These are phyloP conservation scores for Amylostereum areolatum DNA, from an alignment of 1,284 basidiomycete genomes.

Conservation along the genomic window DNA sequence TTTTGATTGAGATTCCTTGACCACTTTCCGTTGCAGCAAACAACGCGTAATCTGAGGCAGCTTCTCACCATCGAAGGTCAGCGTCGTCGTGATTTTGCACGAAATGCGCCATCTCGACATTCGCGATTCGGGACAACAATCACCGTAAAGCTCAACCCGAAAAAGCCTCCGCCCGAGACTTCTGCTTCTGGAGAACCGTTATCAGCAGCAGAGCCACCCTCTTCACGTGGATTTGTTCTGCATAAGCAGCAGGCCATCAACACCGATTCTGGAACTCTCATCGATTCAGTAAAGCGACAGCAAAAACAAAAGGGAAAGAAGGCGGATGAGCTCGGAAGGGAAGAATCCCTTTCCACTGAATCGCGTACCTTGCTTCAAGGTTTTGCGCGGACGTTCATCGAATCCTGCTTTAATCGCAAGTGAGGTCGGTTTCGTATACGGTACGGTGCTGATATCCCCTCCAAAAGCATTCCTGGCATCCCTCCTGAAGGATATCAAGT, in stretches of 20 bases:
- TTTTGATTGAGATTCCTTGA: conserved; percentile 2
- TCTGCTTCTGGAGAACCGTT: background rate
- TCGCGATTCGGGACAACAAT: conserved; percentile 93
- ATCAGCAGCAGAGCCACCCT: conserved; percentile 33
- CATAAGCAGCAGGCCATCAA: conserved; percentile 81
- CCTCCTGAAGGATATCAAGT: conserved; percentile 87
- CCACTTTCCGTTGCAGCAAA: conserved; percentile 42
- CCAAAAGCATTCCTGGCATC: conserved; percentile 71
- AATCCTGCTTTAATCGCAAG: conserved; percentile 84
- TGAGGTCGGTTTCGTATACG: conserved; percentile 5
- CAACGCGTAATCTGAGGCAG: conserved; percentile 58
- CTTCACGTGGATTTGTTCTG: conserved; percentile 43
- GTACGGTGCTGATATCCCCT: background rate
- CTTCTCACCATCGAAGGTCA: conserved; percentile 71
- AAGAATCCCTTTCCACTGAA: conserved; percentile 69
- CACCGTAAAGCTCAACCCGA: conserved; percentile 61
- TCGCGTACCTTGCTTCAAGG: conserved; percentile 64
- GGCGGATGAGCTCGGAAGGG: conserved; percentile 66
- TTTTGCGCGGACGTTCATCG: conserved; percentile 68
- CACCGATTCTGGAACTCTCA: conserved; percentile 65
- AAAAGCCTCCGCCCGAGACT: conserved; percentile 31
- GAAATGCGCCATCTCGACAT: conserved; percentile 74
- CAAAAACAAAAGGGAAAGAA: conserved; percentile 58
- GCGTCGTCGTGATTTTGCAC: conserved; percentile 48
- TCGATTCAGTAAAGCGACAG: conserved; percentile 73